Evolutionary conservation across 169 alveolate species (phyloP).

Genomic region (Perkinsus marinus): DNA sequence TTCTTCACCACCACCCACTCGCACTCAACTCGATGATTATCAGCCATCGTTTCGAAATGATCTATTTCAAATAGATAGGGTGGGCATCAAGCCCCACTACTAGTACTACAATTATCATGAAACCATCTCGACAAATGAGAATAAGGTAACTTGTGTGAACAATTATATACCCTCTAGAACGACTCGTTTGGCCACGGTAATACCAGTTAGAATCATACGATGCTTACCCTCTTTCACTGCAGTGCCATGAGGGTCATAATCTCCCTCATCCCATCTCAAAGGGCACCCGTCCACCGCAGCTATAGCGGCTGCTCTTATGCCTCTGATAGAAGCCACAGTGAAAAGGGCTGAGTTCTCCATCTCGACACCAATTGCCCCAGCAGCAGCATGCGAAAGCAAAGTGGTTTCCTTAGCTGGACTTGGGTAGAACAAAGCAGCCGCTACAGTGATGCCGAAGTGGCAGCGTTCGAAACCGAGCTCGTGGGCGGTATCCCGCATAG

Average conservation of each 20-base stretch:
- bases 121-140: too few species aligned
- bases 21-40: too few species aligned
- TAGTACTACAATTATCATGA: neutral
- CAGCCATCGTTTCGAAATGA: too few species aligned
- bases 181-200: neutral
- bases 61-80: too few species aligned
- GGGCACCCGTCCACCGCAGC: neutral
- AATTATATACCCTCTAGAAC: neutral
- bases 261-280: neutral
- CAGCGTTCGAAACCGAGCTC: conserved; percentile 4
- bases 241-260: neutral
- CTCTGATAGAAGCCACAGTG: neutral
- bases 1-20: too few species aligned
- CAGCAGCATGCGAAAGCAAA: neutral
- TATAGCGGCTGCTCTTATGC: neutral
- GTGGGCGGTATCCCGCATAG: conserved; percentile 14
- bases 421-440: neutral
- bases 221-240: neutral
- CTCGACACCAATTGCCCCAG: neutral
- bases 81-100: neutral
- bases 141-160: neutral
- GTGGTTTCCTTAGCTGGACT: neutral
- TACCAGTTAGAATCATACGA: neutral
- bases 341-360: neutral
- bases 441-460: neutral